Evolutionary conservation across 2,329 filamentous ascomycete genomes (phyloP).

Genomic region (Pseudogymnoascus sp.): DNA sequence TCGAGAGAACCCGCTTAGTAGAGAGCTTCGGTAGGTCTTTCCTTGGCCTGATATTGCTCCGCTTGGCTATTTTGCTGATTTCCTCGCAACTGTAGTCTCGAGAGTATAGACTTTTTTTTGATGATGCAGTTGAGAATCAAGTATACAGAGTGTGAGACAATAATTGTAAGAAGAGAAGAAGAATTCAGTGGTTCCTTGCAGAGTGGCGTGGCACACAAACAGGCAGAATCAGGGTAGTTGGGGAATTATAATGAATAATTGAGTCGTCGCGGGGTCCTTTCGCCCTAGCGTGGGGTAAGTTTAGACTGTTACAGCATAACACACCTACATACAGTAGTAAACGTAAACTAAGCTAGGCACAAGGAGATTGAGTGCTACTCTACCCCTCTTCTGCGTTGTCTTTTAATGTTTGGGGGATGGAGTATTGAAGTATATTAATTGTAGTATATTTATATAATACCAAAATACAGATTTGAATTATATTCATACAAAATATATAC

Average conservation of each 20-base stretch:
- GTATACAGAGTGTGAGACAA: background rate
- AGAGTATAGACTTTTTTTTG: background rate
- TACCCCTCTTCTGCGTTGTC: slow-evolving; percentile 6
- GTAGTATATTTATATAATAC: background rate
- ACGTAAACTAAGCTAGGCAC: slow-evolving; percentile 2
- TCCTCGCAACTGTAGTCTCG: background rate
- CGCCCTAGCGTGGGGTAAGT: slow-evolving; percentile 3
- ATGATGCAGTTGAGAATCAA: background rate
- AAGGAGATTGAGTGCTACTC: background rate
- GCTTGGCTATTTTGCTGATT: background rate
- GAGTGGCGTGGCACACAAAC: background rate
- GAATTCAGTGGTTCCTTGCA: background rate
- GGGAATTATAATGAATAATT: background rate
- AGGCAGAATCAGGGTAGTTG: background rate
- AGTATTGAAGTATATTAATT: background rate
- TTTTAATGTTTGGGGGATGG: background rate
- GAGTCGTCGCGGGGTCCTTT: slow-evolving; percentile 4
- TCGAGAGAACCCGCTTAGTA: background rate
- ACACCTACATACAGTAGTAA: background rate
- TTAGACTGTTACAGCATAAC: background rate
- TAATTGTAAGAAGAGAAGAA: background rate
- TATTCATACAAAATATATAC: background rate
- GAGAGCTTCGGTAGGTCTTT: background rate
- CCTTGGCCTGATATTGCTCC: background rate
- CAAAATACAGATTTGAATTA: background rate